These are phyloP conservation scores for Podaxis carcinomalis DNA, from an alignment of 768 basidiomycete species.

Conservation along the genomic window DNA sequence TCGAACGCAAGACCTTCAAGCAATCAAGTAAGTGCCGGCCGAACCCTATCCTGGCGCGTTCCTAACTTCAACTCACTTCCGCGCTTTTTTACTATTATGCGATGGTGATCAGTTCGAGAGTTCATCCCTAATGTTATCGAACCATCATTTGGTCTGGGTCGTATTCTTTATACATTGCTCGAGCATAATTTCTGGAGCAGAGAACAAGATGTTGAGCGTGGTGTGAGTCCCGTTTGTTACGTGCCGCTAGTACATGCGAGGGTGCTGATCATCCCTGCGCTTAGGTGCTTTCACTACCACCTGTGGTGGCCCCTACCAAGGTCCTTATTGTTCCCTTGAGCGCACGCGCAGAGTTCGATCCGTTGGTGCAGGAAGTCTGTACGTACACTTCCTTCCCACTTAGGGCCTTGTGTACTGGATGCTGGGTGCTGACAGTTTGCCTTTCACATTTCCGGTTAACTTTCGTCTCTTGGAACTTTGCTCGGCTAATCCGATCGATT, in stretches of 20 bases:
- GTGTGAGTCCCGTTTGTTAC: conserved; percentile 44
- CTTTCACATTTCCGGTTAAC: conserved; percentile 6
- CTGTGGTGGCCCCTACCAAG: conserved; percentile 92
- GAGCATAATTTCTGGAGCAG: conserved; percentile 97
- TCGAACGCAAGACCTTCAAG: conserved; percentile 83
- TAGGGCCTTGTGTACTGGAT: conserved; percentile 6
- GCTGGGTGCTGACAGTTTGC: conserved; percentile 13
- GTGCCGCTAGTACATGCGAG: not conserved
- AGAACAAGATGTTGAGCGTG: conserved; percentile 87
- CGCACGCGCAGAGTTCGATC: conserved; percentile 77
- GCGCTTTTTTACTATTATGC: conserved; percentile 10
- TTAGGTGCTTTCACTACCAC: conserved; percentile 86
- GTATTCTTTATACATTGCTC: conserved; percentile 88
- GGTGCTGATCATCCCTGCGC: conserved; percentile 10
- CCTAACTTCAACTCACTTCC: not conserved
- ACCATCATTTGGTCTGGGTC: conserved; percentile 96
- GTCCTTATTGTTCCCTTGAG: conserved; percentile 95
- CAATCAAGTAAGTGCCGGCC: conserved; percentile 60
- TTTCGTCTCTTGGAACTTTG: not conserved
- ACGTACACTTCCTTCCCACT: conserved; percentile 32
- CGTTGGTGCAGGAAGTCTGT: conserved; percentile 89
- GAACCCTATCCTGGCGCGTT: not conserved
- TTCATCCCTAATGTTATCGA: conserved; percentile 98
- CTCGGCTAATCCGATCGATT: not conserved
- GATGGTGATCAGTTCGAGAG: conserved; percentile 69